Percentiles rank a stretch among this genome's conserved stretches.
These are phyloP conservation scores for Craspedostauros australis DNA, from an alignment of 108 stramenopile species.

Conservation along the genomic window DNA sequence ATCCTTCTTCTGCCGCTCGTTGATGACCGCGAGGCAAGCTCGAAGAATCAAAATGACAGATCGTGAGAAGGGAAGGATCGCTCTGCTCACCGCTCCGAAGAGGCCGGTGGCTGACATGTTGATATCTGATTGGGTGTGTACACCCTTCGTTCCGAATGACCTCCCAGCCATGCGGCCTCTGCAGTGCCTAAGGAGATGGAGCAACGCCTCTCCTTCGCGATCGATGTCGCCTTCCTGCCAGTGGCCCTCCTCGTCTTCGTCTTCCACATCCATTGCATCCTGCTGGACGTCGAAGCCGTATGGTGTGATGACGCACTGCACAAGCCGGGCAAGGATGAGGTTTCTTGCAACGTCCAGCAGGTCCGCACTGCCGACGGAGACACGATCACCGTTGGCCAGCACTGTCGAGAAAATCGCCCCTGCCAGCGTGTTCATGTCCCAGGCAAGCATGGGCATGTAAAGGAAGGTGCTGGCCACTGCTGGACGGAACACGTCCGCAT, in stretches of 20 bases:
- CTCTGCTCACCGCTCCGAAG: conserved; percentile 52
- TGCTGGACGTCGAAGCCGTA: conserved; percentile 43
- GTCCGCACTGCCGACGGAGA: conserved; percentile 34
- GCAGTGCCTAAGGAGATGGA: conserved; percentile 36
- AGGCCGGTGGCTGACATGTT: conserved; percentile 26
- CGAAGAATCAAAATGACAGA: conserved; percentile 70
- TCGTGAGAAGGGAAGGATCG: conserved; percentile 72
- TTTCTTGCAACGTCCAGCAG: conserved; percentile 42
- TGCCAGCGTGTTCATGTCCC: conserved; percentile 79
- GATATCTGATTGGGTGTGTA: too few species aligned
- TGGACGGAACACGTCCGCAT: conserved; percentile 65
- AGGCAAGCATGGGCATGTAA: conserved; percentile 78
- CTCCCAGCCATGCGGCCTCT: too few species aligned
- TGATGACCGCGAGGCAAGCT: conserved; percentile 44
- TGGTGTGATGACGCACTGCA: conserved; percentile 69
- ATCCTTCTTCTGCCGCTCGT: conserved; percentile 39
- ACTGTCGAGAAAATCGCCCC: conserved; percentile 77
- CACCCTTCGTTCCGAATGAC: too few species aligned
- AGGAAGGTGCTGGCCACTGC: conserved; percentile 71
- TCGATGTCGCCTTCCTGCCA: conserved; percentile 19
- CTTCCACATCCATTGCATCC: conserved; percentile 29
- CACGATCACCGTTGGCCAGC: conserved; percentile 31
- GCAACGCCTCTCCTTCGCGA: conserved; percentile 41
- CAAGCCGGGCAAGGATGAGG: conserved; percentile 53
- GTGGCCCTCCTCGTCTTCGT: conserved; percentile 38